Percentiles rank a stretch among this genome's conserved stretches.
phyloP scores from a whole-genome alignment of 1,284 basidiomycete species.

The Boletus sp. region DNA sequence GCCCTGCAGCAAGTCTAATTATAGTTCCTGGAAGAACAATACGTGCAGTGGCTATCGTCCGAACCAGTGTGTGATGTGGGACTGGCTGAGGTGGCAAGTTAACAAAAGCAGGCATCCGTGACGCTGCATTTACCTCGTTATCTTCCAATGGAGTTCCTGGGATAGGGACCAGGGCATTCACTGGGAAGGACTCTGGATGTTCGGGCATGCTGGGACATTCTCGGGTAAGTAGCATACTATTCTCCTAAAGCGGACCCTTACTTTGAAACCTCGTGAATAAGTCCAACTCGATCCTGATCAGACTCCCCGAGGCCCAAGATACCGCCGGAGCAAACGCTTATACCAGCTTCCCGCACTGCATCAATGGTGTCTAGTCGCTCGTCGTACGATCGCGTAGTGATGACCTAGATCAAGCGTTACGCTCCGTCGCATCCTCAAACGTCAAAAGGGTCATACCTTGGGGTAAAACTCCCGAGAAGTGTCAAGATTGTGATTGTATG shows the following conservation, averaged over 20 bases:
- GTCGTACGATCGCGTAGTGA: slow-evolving; percentile 93
- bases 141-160: slow-evolving; percentile 69
- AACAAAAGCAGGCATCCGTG: slow-evolving; percentile 4
- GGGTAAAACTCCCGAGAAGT: slow-evolving; percentile 98
- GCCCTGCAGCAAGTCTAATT: slow-evolving; percentile 91
- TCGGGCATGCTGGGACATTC: slow-evolving; percentile 71
- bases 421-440: slow-evolving; percentile 3
- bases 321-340: slow-evolving; percentile 96
- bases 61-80: slow-evolving; percentile 78
- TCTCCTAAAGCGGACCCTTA: slow-evolving; percentile 36
- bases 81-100: slow-evolving; percentile 54
- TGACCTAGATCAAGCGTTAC: slow-evolving; percentile 56
- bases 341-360: slow-evolving; percentile 91
- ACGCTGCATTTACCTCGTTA: slow-evolving; percentile 53
- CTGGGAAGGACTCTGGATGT: slow-evolving; percentile 97
- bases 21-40: slow-evolving; percentile 91
- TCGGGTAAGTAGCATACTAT: slow-evolving; percentile 5
- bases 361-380: slow-evolving; percentile 88
- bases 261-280: slow-evolving; percentile 94
- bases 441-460: slow-evolving; percentile 45
- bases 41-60: slow-evolving; percentile 93
- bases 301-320: slow-evolving; percentile 94
- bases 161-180: slow-evolving; percentile 89
- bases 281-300: slow-evolving; percentile 85
- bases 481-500: slow-evolving; percentile 99